These are phyloP conservation scores for Spergularia azorica DNA, from an alignment of 179 eudicot genomes.

Conservation along the genomic window DNA sequence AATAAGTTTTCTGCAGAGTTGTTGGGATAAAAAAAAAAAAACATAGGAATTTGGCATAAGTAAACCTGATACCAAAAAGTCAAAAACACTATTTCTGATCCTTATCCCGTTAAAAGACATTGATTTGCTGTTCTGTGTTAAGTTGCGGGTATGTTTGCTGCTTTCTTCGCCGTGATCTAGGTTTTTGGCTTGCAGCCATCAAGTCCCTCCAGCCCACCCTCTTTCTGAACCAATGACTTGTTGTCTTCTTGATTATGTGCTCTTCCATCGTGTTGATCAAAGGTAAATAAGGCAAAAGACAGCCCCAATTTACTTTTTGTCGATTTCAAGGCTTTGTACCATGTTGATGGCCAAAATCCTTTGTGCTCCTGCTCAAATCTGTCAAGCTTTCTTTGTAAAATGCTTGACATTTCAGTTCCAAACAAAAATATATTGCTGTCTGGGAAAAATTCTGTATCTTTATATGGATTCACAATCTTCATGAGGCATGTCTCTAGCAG, in stretches of 20 bases:
- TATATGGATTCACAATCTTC: no score
- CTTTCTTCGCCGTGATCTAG: not conserved
- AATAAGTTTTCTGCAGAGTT: constrained; percentile 79
- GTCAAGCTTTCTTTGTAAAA: constrained; percentile 69
- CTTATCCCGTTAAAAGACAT: constrained; percentile 94
- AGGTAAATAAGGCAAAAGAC: constrained; percentile 97
- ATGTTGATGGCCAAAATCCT: constrained; percentile 92
- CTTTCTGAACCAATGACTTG: not conserved
- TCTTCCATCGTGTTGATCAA: constrained; percentile 20
- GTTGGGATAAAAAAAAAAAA: constrained; percentile 77
- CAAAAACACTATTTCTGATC: constrained; percentile 79
- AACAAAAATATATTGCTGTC: not conserved
- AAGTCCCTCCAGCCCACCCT: not conserved
- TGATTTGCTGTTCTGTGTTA: constrained; percentile 80
- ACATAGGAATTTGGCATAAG: constrained; percentile 64
- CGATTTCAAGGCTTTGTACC: constrained; percentile 89
- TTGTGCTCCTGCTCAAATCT: constrained; percentile 96
- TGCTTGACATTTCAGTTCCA: not conserved
- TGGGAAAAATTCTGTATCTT: no score
- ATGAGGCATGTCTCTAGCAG: no score
- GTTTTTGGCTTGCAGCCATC: not conserved
- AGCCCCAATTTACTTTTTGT: constrained; percentile 80
- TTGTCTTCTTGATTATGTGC: not conserved
- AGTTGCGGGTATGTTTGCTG: constrained; percentile 58
- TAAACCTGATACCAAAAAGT: constrained; percentile 62